Percentiles rank a stretch among this genome's conserved stretches.
Conservation (phyloP, 2,329 filamentous ascomycete species). For the Aschersonia sp. region DNA sequence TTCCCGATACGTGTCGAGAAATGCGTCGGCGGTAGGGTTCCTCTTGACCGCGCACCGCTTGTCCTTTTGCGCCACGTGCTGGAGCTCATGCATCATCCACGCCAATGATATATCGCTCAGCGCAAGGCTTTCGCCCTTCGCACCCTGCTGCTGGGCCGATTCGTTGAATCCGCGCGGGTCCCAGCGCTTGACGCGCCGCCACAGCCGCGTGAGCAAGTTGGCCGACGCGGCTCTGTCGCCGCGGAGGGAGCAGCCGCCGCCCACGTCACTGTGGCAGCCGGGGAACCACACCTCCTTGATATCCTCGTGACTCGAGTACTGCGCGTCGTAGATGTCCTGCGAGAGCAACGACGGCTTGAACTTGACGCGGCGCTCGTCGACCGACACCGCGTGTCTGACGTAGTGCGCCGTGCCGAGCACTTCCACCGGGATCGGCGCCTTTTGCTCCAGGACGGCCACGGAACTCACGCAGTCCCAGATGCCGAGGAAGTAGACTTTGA, state of each 20-base stretch:
- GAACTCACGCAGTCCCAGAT: conserved; percentile 40
- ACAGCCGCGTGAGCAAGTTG: conserved; percentile 1
- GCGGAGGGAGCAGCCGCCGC: conserved; percentile 33
- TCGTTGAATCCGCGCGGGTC: background rate
- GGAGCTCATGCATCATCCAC: conserved; percentile 37
- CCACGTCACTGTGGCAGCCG: conserved; percentile 37
- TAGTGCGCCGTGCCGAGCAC: conserved; percentile 25
- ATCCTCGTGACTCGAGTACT: conserved; percentile 18
- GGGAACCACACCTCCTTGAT: conserved; percentile 39
- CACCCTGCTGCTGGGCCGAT: background rate
- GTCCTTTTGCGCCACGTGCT: conserved; percentile 19
- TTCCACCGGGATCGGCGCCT: conserved; percentile 20
- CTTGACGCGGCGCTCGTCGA: conserved; percentile 39
- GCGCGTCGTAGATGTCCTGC: conserved; percentile 19
- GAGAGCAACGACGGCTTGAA: conserved; percentile 35
- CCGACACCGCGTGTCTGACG: conserved; percentile 36
- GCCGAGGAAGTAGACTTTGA: conserved; percentile 38
- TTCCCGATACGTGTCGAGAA: background rate
- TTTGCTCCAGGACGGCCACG: conserved; percentile 25
- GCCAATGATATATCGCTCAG: conserved; percentile 31
- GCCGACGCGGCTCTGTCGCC: conserved; percentile 2
- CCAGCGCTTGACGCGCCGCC: background rate
- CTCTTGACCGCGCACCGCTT: conserved; percentile 11
- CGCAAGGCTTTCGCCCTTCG: conserved; percentile 4
- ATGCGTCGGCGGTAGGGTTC: background rate